phyloP scores from a whole-genome alignment of 1,284 basidiomycete species.

The Sanghuangporus sanghuang region DNA sequence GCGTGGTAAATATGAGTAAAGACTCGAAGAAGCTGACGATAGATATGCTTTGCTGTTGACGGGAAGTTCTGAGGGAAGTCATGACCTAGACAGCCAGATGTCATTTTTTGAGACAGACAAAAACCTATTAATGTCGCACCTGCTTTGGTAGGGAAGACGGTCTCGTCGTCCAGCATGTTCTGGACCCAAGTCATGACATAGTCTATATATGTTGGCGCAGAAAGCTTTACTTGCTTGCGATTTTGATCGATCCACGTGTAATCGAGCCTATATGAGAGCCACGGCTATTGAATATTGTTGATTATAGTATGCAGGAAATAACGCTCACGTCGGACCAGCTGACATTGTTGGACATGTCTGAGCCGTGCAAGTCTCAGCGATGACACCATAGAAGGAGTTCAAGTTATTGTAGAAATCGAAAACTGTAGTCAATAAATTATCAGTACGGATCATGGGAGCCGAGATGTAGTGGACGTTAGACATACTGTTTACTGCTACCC shows the following conservation, averaged over 20 bases:
- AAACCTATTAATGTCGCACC: slow-evolving; percentile 41
- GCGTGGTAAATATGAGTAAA: slow-evolving; percentile 98
- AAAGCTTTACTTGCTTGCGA: slow-evolving; percentile 88
- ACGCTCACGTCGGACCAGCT: slow-evolving; percentile 77
- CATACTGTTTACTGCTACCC: slow-evolving; percentile 96
- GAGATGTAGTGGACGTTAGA: slow-evolving; percentile 17
- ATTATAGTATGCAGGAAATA: neutral
- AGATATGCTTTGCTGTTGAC: slow-evolving; percentile 92
- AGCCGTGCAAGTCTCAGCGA: slow-evolving; percentile 92
- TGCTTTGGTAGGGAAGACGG: slow-evolving; percentile 92
- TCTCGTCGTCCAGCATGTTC: slow-evolving; percentile 89
- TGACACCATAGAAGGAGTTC: slow-evolving; percentile 95
- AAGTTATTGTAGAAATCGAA: slow-evolving; percentile 96
- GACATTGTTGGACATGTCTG: slow-evolving; percentile 91
- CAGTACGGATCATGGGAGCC: neutral
- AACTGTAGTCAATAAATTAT: slow-evolving; percentile 41
- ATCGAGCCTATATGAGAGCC: slow-evolving; percentile 61
- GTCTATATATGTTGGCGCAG: slow-evolving; percentile 97
- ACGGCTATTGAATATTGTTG: slow-evolving; percentile 6
- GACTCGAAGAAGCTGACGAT: slow-evolving; percentile 93
- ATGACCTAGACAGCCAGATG: slow-evolving; percentile 48
- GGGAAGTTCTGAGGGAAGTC: slow-evolving; percentile 91
- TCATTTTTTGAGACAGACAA: neutral
- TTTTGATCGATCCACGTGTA: slow-evolving; percentile 98
- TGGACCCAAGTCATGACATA: slow-evolving; percentile 99